These are phyloP conservation scores for Metschnikowia kofuensis DNA, from an alignment of 805 yeast genomes.

Conservation along the genomic window DNA sequence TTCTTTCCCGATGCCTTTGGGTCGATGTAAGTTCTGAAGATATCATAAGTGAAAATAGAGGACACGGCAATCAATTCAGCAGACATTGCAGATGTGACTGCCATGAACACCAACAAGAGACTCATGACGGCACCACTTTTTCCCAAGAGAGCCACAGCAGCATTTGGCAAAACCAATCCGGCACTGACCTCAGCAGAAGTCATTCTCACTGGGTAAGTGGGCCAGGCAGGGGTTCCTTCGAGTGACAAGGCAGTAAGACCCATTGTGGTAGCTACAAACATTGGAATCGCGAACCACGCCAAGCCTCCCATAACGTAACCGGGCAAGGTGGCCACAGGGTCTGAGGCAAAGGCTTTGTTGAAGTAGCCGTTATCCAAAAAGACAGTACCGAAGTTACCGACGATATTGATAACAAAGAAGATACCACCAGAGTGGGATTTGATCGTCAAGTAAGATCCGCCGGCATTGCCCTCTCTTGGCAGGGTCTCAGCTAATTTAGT, in stretches of 20 bases:
- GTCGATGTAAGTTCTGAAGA: conserved; percentile 76
- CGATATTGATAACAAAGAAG: conserved; percentile 80
- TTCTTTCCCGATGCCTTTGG: conserved; percentile 75
- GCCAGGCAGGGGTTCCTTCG: conserved; percentile 68
- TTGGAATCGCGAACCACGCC: conserved; percentile 91
- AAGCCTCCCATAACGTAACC: conserved; percentile 88
- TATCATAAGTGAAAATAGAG: conserved; percentile 80
- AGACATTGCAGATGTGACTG: conserved; percentile 88
- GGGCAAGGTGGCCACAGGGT: conserved; percentile 80
- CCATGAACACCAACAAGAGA: conserved; percentile 79
- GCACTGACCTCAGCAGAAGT: conserved; percentile 67
- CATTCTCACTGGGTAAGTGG: conserved; percentile 71
- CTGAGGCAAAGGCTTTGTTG: conserved; percentile 84
- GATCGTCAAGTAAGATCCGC: conserved; percentile 88
- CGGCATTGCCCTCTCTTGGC: conserved; percentile 78
- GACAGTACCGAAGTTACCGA: conserved; percentile 88
- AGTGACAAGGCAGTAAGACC: conserved; percentile 81
- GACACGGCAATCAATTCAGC: conserved; percentile 89
- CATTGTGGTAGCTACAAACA: conserved; percentile 76
- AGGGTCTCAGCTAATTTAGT: conserved; percentile 53
- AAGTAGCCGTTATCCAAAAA: conserved; percentile 85
- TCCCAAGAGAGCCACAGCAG: conserved; percentile 83
- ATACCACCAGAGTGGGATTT: conserved; percentile 82
- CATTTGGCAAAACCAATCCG: conserved; percentile 76
- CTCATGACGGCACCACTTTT: conserved; percentile 86